Evolutionary conservation across 139 green algal species (phyloP), one percentile per base, ranked within the genome.

Genomic region (Chlorella sp.): DNA sequence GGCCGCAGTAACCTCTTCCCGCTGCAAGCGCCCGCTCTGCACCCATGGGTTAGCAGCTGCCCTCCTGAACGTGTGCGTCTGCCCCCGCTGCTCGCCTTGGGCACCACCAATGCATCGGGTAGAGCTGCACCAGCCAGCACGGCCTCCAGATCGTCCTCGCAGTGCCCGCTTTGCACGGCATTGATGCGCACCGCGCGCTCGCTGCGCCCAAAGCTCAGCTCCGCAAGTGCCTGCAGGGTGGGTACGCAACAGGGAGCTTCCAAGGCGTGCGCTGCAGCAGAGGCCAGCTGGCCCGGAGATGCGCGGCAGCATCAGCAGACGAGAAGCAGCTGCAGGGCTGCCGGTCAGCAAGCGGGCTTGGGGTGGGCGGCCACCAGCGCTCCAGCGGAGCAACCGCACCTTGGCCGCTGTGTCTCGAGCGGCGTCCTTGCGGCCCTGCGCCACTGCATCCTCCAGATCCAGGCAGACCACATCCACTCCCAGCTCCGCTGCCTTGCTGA

Each of bases 381-480:
- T n/a, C n/a, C n/a, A n/a, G n/a, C n/a, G n/a, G n/a, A 26, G 26
- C 41, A 1, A 26, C 15, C 44, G 44, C 41, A 88, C 55, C 78
- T 62, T 63, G 20, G 26, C 26, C 6, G 87, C 64, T 9, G 83
- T 82, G 15, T 73, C 44, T 4, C 87, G 67, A 20, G 87, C 87
- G 2, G 51, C 78, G 16, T 51, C 64, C 62, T 91, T 91, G 32
- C 64, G 75, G 81, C 32, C 87, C 11, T 56, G 16, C 21, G 85
- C 87, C 80, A 91, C 87, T 1, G 85, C 87, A 47, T 91, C 87
- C 78, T 91, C 87, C 17, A 83, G 80, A 23, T 91, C 87, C 68
- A 91, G 69, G 25, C 83, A 78, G 2, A 90, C 84, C 47, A 80
- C 79, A 65, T 91, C 87, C 21, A 57, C 85, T 1, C 34, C 47